A percentile compares a stretch with the other conserved stretches of the same genome.
phyloP scores from a whole-genome alignment of 129 eudicot species.

The Heracleum sosnowskyi region DNA sequence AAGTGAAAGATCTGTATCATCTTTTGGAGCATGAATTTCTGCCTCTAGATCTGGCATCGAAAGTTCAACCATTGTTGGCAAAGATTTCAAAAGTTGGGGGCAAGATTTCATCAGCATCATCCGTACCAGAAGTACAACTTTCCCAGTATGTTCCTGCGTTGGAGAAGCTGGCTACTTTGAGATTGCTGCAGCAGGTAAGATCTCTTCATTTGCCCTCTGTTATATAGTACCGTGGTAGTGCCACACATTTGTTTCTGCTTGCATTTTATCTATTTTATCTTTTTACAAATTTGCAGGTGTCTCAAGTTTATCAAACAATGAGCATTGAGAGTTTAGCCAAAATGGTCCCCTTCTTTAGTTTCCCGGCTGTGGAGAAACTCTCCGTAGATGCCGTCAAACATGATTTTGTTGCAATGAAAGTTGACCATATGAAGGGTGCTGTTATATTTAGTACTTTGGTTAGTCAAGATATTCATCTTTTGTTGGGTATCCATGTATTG shows the following conservation, averaged over 20 bases:
- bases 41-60: conserved; percentile 55
- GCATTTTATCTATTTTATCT: neutral
- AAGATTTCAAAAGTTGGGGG: conserved; percentile 76
- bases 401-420: conserved; percentile 53
- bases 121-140: conserved; percentile 72
- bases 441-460: conserved; percentile 55
- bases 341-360: conserved; percentile 74
- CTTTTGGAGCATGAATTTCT: conserved; percentile 68
- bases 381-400: conserved; percentile 70
- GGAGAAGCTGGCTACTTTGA: conserved; percentile 68
- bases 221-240: neutral
- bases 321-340: conserved; percentile 48
- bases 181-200: conserved; percentile 71
- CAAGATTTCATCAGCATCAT: conserved; percentile 62
- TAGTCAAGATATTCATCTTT: neutral
- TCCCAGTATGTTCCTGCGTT: conserved; percentile 52
- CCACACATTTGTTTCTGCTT: neutral
- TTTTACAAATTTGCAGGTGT: conserved; percentile 35
- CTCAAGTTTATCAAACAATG: conserved; percentile 68
- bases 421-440: conserved; percentile 68
- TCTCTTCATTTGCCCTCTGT: neutral
- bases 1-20: conserved; percentile 74
- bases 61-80: conserved; percentile 52
- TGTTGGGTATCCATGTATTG: neutral
- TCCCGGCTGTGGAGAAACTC: conserved; percentile 56